Percentiles rank a stretch among this genome's conserved stretches.
These are phyloP conservation scores for Curvularia lunata DNA, from an alignment of 2,329 filamentous ascomycete genomes.

Conservation along the genomic window DNA sequence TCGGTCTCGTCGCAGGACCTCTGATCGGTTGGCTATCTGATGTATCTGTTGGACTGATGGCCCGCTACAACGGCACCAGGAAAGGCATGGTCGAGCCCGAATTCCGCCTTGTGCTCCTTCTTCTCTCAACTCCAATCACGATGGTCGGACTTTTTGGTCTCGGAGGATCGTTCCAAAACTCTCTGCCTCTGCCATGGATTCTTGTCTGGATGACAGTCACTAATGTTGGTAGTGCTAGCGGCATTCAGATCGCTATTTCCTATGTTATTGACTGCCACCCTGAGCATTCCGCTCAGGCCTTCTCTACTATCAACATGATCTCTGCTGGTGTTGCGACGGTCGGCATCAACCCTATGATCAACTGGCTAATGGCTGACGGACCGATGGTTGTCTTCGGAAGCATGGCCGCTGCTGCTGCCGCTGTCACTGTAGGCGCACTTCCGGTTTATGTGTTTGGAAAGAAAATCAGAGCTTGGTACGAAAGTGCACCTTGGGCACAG, in stretches of 20 bases:
- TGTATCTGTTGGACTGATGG: conserved; percentile 15
- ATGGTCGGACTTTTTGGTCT: conserved; percentile 18
- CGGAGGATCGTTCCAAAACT: conserved; percentile 13
- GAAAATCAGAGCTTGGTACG: conserved; percentile 22
- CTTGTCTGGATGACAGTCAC: conserved; percentile 19
- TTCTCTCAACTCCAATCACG: conserved; percentile 15
- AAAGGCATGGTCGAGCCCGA: conserved; percentile 22
- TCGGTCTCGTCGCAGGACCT: conserved; percentile 14
- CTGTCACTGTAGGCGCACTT: conserved; percentile 6
- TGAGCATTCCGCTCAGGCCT: conserved; percentile 20
- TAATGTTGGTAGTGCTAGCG: conserved; percentile 15
- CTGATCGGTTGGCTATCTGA: conserved; percentile 24
- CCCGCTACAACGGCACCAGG: conserved; percentile 16
- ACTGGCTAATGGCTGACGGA: conserved; percentile 7
- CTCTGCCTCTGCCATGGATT: conserved; percentile 13
- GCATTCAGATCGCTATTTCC: conserved; percentile 13
- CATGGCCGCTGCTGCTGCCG: conserved; percentile 9
- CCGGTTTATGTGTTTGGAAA: conserved; percentile 23
- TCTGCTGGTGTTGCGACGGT: conserved; percentile 9
- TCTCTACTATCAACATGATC: conserved; percentile 16
- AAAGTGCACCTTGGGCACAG: conserved; percentile 14
- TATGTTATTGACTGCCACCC: conserved; percentile 26
- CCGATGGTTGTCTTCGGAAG: conserved; percentile 3
- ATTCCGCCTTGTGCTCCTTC: conserved; percentile 20
- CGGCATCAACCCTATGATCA: conserved; percentile 13